These are phyloP conservation scores for Neonectria hederae DNA, from an alignment of 2,329 filamentous ascomycete genomes.

Conservation along the genomic window DNA sequence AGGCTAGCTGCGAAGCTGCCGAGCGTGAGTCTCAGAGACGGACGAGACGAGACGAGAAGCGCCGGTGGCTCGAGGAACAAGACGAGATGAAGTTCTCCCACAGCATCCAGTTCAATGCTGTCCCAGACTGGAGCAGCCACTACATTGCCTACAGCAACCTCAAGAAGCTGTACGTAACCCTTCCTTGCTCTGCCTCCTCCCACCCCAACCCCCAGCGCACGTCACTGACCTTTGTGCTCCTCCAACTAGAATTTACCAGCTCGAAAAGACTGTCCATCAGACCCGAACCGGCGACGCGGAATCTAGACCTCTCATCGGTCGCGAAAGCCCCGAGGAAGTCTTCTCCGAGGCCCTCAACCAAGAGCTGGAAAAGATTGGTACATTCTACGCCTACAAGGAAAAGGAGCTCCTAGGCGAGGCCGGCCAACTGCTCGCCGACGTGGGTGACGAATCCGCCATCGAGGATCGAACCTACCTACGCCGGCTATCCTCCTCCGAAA, in stretches of 20 bases:
- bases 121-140: conserved; percentile 98
- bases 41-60: conserved; percentile 68
- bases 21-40: conserved; percentile 48
- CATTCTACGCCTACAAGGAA: conserved; percentile 92
- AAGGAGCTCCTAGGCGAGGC: conserved; percentile 85
- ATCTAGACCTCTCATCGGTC: conserved; percentile 80
- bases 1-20: conserved; percentile 41
- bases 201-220: not conserved
- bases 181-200: not conserved
- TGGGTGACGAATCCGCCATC: conserved; percentile 69
- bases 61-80: conserved; percentile 73
- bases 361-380: conserved; percentile 92
- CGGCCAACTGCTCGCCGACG: conserved; percentile 78
- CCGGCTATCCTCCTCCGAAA: conserved; percentile 43
- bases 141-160: conserved; percentile 99
- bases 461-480: conserved; percentile 51
- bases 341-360: conserved; percentile 85
- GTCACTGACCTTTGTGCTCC: conserved; percentile 20
- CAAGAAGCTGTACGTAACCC: conserved; percentile 85
- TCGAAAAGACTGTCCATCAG: conserved; percentile 85
- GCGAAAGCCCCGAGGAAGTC: conserved; percentile 79
- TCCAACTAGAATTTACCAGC: conserved; percentile 83
- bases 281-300: conserved; percentile 75
- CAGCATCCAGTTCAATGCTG: conserved; percentile 98
- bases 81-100: conserved; percentile 99